These are phyloP conservation scores for Diaporthe citrichinensis DNA, from an alignment of 2,329 filamentous ascomycete species.

Conservation along the genomic window DNA sequence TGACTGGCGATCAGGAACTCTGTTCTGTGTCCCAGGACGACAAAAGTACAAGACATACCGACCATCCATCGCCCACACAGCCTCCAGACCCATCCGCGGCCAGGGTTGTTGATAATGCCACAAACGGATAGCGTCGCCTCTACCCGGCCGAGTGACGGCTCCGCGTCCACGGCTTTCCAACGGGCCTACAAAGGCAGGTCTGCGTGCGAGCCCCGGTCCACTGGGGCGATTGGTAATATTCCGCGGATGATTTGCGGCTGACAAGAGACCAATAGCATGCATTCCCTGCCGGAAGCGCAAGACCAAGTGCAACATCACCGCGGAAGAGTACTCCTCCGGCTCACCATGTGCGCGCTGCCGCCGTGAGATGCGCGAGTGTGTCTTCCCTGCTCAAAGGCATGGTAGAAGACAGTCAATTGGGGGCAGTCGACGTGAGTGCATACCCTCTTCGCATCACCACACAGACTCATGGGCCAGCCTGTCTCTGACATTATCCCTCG, in stretches of 20 bases:
- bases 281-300: slow-evolving; percentile 11
- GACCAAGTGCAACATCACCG: slow-evolving; percentile 4
- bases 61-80: not conserved
- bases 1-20: not conserved
- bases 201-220: not conserved
- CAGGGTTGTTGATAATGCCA: not conserved
- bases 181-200: slow-evolving; percentile 11
- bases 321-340: slow-evolving; percentile 11
- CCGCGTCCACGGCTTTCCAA: slow-evolving; percentile 5
- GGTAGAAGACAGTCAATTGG: not conserved
- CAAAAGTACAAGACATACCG: not conserved
- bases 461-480: not conserved
- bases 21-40: not conserved
- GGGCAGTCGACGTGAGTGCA: not conserved
- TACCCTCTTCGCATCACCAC: not conserved
- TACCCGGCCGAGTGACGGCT: not conserved
- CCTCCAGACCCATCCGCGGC: not conserved
- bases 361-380: slow-evolving; percentile 14
- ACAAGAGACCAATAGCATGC: not conserved
- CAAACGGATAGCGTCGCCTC: slow-evolving; percentile 13
- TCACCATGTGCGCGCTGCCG: slow-evolving; percentile 1
- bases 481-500: not conserved
- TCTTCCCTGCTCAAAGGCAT: slow-evolving; percentile 10
- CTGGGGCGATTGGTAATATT: not conserved
- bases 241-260: not conserved